Base-by-base conservation (phyloP, 2,329 filamentous ascomycete genomes). In the Hypomyces perniciosus region DNA sequence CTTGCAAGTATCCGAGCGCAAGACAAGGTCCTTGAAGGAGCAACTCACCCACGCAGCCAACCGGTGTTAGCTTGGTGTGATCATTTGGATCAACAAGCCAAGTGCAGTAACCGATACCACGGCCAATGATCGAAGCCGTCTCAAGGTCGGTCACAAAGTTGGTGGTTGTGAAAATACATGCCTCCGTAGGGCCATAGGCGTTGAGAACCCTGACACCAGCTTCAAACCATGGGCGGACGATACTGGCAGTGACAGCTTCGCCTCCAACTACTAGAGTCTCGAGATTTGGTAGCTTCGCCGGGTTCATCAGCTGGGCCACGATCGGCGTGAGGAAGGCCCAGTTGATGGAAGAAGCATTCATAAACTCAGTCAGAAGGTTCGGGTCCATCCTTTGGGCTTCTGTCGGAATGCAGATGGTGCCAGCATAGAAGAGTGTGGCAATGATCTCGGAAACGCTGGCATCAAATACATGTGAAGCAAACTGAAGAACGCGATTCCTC, bases 1-100 rank as follows among this genome's bases (percentile, higher is more conserved):
- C 41, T 9, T 44, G 27, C 9, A 44, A 13, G 20, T 83, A 83
- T 28, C 77, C 78, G 10, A 73, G 68, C 20, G 76, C 78, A 20
- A 83, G 72, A 26, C 74, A 70, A 1, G 76, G 76, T 1, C 76
- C 75, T 54, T 73, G 72, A 34, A 78, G 61, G 6, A 74, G 58
- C 13, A 76, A 65, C 57, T 76, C 73, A 10, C 73, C 73, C 2
- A 72, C 62, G 3, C 64, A 59, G 2, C 72, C 73, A 5, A 72
- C 53, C 1, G 72, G 71, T 12, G 68, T 61, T 7, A 75, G 63
- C 7, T 57, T 61, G 41, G 72, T 46, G 45, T 67, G 60, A 52
- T 69, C 61, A 6, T 64, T 57, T 1, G 69, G 63, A 43, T 74
- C 68, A 27, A 72, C 68, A 37, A 75, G 13, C 41, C 41, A 44